phyloP scores from a whole-genome alignment of 192 early-diverging fungal species.

The Thamnidium elegans region DNA sequence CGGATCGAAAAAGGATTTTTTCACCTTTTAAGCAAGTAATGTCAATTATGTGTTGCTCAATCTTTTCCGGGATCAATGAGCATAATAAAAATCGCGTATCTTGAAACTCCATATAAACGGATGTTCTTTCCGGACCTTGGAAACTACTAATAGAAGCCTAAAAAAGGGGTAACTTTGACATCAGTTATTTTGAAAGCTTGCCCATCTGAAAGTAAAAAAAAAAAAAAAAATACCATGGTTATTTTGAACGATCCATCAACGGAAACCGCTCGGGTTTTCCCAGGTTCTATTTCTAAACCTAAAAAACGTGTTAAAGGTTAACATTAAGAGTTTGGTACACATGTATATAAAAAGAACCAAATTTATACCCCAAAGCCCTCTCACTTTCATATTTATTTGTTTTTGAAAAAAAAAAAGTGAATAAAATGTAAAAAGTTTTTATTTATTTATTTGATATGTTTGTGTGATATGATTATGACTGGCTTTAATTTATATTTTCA shows the following conservation, averaged over 20 bases:
- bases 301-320: too few species aligned
- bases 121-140: too few species aligned
- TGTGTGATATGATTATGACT: background rate
- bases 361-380: background rate
- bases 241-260: too few species aligned
- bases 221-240: too few species aligned
- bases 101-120: too few species aligned
- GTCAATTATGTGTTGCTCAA: slow-evolving; percentile 73
- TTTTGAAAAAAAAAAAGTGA: background rate
- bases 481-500: slow-evolving; percentile 41
- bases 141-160: too few species aligned
- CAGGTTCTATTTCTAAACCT: too few species aligned
- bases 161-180: too few species aligned
- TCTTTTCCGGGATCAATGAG: slow-evolving; percentile 46
- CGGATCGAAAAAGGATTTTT: slow-evolving; percentile 71
- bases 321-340: too few species aligned
- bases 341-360: background rate
- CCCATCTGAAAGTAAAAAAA: too few species aligned
- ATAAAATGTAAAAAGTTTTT: background rate
- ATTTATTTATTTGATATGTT: background rate
- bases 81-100: background rate
- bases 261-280: too few species aligned
- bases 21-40: slow-evolving; percentile 67
- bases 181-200: too few species aligned
- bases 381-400: background rate